Base-by-base conservation (phyloP, 2,329 filamentous ascomycete species). In the Penicillium sp. region DNA sequence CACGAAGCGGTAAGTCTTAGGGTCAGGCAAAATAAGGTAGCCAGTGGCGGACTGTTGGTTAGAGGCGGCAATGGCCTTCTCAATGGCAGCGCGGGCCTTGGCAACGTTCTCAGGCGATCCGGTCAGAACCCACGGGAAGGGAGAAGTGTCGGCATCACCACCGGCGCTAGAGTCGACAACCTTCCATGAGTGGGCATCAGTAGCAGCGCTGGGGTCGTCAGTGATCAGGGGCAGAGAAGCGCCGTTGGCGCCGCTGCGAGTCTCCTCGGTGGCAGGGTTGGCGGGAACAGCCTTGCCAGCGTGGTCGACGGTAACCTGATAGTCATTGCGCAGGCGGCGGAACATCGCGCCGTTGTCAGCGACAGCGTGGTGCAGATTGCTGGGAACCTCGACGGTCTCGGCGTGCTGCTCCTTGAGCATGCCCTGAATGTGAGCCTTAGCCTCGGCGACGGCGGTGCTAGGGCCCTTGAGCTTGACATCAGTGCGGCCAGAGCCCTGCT, bases 281-380 rank as follows among this genome's bases (percentile, higher is more conserved):
- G 87, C 75, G 6, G 95, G 95, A 4, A 90, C 81, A 59, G 89
- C 81, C 62, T 95, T 87, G 48, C 93, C 93, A 58, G 87, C 91
- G 74, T 98, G 95, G 76, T 98, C 93, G 56, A 99, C 90, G 0
- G 90, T 95, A 67, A 99, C 92, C 68, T 91, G 89, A 78, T 91
- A 85, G 72, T 97, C 91, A 76, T 88, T 93, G 66, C 90, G 88
- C 45, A 99, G 87, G 70, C 88, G 90, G 67, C 94, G 91, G 90
- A 98, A 97, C 81, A 98, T 91, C 69, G 93, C 89, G 1, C 94
- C 95, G 66, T 94, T 93, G 75, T 97, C 94, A 10, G 77, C 68
- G 68, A 99, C 85, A 61, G 84, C 80, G 75, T 98, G 92, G 81
- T 99, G 95, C 62, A 95, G 82, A 69, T 88, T 87, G 61, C 88